Conservation (phyloP, 768 basidiomycete species). For the Dictyophora rubrovolvata region DNA sequence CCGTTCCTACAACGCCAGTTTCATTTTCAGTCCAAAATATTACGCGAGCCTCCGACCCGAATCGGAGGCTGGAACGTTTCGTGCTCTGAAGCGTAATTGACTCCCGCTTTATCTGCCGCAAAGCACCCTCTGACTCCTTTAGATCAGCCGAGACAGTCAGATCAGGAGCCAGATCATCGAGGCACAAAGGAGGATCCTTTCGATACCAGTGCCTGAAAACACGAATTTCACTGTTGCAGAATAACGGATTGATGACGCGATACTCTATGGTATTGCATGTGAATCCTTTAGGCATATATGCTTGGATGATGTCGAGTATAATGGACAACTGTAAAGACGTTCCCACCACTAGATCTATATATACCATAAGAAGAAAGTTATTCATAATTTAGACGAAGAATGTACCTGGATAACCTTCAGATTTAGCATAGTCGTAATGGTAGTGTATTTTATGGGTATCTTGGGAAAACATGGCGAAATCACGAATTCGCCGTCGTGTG, state of each 20-base stretch:
- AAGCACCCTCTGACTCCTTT: neutral
- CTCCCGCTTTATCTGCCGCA: neutral
- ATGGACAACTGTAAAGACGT: neutral
- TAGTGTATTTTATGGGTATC: conserved; percentile 5
- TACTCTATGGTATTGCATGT: neutral
- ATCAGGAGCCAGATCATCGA: neutral
- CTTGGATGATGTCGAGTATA: neutral
- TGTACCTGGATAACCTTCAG: conserved; percentile 6
- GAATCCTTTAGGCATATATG: neutral
- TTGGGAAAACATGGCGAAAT: neutral
- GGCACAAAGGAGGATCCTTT: neutral
- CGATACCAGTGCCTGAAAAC: conserved; percentile 1
- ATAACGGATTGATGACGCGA: conserved; percentile 5
- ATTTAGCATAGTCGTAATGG: neutral
- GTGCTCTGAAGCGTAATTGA: neutral
- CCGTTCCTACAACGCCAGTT: conserved; percentile 1
- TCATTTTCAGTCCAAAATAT: conserved; percentile 1
- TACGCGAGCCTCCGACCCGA: neutral
- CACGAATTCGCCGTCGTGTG: neutral
- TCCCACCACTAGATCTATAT: neutral
- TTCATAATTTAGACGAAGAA: neutral
- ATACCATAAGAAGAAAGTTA: neutral
- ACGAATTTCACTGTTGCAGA: neutral
- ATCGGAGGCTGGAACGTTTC: neutral
- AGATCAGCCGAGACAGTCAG: neutral